phyloP scores from a whole-genome alignment of 1,284 basidiomycete species.

The Rhodotorula mucilaginosa region DNA sequence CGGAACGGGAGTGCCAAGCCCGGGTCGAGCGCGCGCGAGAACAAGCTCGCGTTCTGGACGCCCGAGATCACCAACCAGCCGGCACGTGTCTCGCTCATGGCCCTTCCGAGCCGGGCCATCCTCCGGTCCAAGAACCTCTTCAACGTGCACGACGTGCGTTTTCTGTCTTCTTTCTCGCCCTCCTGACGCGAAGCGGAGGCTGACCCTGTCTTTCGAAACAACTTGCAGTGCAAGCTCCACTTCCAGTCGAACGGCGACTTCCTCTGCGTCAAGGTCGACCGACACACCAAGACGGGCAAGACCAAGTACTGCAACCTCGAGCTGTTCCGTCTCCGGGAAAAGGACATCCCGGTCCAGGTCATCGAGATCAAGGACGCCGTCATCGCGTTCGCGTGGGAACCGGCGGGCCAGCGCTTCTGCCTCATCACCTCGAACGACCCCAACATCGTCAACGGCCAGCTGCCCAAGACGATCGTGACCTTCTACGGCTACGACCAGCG shows the following conservation, averaged over 20 bases:
- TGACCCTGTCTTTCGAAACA: background rate
- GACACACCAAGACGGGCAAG: constrained; percentile 99
- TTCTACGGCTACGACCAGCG: constrained; percentile 92
- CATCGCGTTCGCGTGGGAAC: constrained; percentile 98
- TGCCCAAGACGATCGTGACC: constrained; percentile 92
- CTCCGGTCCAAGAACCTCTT: constrained; percentile 96
- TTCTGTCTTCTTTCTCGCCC: constrained; percentile 8
- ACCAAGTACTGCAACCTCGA: constrained; percentile 98
- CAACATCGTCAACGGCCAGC: constrained; percentile 83
- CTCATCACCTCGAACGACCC: constrained; percentile 94
- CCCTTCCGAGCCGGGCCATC: constrained; percentile 79
- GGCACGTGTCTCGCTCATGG: constrained; percentile 88
- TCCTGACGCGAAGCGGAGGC: background rate
- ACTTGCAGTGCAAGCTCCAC: constrained; percentile 82
- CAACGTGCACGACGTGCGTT: constrained; percentile 88
- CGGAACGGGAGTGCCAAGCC: constrained; percentile 71
- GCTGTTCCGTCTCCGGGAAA: constrained; percentile 95
- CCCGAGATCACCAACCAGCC: constrained; percentile 95
- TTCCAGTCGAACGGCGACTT: constrained; percentile 99
- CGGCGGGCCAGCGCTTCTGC: constrained; percentile 90
- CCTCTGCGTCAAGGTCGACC: constrained; percentile 98
- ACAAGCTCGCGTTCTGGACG: constrained; percentile 96
- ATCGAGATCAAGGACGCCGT: constrained; percentile 97
- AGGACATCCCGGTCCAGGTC: constrained; percentile 96
- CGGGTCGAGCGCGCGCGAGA: constrained; percentile 59